Conservation (phyloP, 305 asterid genomes). For the Stenogyne calaminthoides region DNA sequence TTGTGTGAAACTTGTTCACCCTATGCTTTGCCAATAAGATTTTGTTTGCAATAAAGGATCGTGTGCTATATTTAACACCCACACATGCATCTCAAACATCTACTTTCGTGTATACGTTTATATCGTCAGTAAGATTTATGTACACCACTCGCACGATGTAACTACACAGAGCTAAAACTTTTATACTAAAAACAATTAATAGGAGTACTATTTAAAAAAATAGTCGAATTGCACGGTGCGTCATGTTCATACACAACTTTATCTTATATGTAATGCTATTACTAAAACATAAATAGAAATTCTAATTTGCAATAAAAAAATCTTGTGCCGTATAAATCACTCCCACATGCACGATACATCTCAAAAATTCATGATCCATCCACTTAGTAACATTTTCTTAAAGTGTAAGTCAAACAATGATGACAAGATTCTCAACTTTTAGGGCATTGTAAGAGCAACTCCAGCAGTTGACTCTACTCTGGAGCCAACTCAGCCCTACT, state of each 20-base stretch:
- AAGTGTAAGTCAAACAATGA: constrained; percentile 35
- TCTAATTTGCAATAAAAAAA: not conserved
- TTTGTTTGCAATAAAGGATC: not conserved
- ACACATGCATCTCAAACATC: not conserved
- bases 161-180: too few relatives aligned
- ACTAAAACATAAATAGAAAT: not conserved
- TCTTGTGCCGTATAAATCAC: not conserved
- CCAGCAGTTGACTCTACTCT: too few relatives aligned
- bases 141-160: too few relatives aligned
- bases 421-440: constrained; percentile 38
- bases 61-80: not conserved
- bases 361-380: not conserved
- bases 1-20: too few relatives aligned
- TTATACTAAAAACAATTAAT: too few relatives aligned
- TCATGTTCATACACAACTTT: too few relatives aligned
- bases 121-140: too few relatives aligned
- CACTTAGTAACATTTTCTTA: constrained; percentile 1
- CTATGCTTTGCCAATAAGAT: too few relatives aligned
- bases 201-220: too few relatives aligned
- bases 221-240: too few relatives aligned
- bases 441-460: constrained; percentile 17
- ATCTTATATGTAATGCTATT: not conserved
- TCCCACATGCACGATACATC: not conserved
- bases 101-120: not conserved
- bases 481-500: too few relatives aligned